Evolutionary conservation across 805 yeast genomes (phyloP), one percentile per base, ranked within the genome.

Genomic region (Ogataea paraovalis): DNA sequence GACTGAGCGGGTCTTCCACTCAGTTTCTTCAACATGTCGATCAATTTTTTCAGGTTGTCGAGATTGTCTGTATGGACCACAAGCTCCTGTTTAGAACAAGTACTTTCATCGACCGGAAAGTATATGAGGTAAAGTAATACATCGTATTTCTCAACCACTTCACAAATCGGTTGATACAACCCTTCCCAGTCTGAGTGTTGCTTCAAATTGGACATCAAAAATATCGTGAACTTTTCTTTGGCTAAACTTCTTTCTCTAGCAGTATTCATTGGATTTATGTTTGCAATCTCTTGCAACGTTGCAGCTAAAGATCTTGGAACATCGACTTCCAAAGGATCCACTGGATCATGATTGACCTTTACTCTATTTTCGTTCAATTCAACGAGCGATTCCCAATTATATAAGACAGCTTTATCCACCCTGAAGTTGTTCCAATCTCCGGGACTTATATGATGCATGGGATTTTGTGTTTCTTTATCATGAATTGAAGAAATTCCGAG

Each of bases 271-370:
- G 57, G 50, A 37, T 56, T 55, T 18, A 36, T 10, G 2, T 47
- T 45, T n/a, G 46, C 45, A 18, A 56, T 50, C 10, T 48, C 41
- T 34, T 59, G 60, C 14, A 62, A 41, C 2, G 61, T 55, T n/a
- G 61, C 52, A 1, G 64, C 61, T 32, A 64, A 34, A 2, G 62
- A 47, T 40, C 65, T 47, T 3, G 65, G 62, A 10, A 63, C 14
- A 40, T 62, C 67, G 10, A 57, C 66, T 46, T 64, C 68, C 9
- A 41, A 42, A 4, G 49, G 51, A 2, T 16, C 45, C 18, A 57
- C 46, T 0, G 57, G 52, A 3, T 54, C 50, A 2, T 41, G 23
- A 40, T 63, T 61, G 8, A 56, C 45, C 10, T 40, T 23, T 16
- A 62, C 39, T 18, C 47, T 23, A 2, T 21, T 7, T 2, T 51